Base-by-base conservation (phyloP, 2,329 filamentous ascomycete species). In the Shiraia bambusicola region DNA sequence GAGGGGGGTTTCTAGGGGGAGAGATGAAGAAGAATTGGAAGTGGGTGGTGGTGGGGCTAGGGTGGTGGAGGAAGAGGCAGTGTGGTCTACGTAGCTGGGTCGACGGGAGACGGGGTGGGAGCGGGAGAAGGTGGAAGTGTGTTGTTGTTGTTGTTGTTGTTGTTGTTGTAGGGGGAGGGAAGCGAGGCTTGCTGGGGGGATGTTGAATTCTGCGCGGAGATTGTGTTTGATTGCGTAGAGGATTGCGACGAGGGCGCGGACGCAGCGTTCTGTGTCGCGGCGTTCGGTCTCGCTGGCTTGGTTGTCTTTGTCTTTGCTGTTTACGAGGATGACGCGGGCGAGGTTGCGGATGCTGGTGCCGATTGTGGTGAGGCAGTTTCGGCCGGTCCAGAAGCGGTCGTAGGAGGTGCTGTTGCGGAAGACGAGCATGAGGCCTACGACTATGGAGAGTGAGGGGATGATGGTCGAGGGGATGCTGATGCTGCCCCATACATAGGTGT, bases 361-460 rank as follows among this genome's bases (percentile, higher is more conserved):
- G 22, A 83, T 72, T 0, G 74, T 75, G 9, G 73, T 79, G 40
- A 84, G 72, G 49, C 79, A 75, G 50, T 76, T 77, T 30, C 79
- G 69, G 4, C 79, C 79, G 3, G 77, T 76, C 81, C 81, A 84
- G 69, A 84, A 84, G 2, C 81, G 73, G 52, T 83, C 81, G 66
- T 83, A 84, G 38, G 74, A 78, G 3, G 81, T 84, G 50, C 77
- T 74, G 54, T 85, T 84, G 27, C 82, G 76, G 68, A 85, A 84
- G 19, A 85, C 82, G 25, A 85, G 78, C 76, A 85, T 83, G 28
- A 85, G 63, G 55, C 82, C 82, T 2, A 85, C 81, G 36, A 85
- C 82, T 41, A 85, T 85, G 25, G 77, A 81, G 2, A 85, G 69
- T 11, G 76, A 79, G 2, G 82, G 81, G 31, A 84, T 80, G 48